Base-by-base conservation (phyloP, 2,329 filamentous ascomycete species). In the Shiraia bambusicola region DNA sequence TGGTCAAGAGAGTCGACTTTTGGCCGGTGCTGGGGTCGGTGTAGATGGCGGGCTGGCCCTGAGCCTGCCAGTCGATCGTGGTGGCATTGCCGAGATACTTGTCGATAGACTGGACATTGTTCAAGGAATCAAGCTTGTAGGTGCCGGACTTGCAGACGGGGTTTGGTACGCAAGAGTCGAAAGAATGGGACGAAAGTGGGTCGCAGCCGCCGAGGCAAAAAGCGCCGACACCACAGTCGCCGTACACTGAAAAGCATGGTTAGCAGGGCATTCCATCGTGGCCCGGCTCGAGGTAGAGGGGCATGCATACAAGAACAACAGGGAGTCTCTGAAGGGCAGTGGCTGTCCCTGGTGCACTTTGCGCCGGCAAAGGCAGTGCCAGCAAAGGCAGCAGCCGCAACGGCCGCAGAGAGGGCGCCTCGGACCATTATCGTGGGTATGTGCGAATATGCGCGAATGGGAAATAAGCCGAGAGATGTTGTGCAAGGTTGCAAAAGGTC, bases 131-230 rank as follows among this genome's bases (percentile, higher is more conserved):
- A 76, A 95, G 88, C 42, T 78, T 81, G 76, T 88, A 88, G 37
- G 78, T 83, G 60, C 80, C 80, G 68, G 78, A 82, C 75, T 88
- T 66, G 76, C 93, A 98, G 22, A 88, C 79, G 5, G 93, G 92
- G 42, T 79, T 85, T 12, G 93, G 88, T 6, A 88, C 83, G 70
- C 93, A 98, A 2, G 92, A 84, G 54, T 94, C 83, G 57, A 96
- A 78, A 10, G 81, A 81, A 74, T 84, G 87, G 34, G 92, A 97
- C 72, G 84, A 85, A 64, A 83, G 80, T 24, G 90, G 88, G 66
- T 97, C 92, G 75, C 93, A 98, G 50, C 93, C 93, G 59, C 93
- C 93, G 14, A 98, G 81, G 65, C 93, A 98, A 79, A 87, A 97
- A 41, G 91, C 93, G 61, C 93, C 93, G 41, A 90, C 83, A 73